Conservation (phyloP, 2,329 filamentous ascomycete genomes). For the Cercospora sp. region DNA sequence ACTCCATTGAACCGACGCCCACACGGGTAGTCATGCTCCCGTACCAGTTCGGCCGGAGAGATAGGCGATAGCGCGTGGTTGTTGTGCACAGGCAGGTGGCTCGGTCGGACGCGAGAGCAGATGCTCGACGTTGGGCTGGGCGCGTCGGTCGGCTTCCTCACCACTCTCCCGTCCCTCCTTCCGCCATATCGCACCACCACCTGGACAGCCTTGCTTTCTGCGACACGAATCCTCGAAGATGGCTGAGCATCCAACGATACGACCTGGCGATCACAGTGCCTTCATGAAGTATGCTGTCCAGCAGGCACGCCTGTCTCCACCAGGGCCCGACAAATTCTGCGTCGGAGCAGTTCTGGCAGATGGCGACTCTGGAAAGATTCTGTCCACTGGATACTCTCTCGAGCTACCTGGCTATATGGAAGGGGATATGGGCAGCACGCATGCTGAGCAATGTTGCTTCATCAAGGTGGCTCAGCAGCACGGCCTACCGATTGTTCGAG, state of each 20-base stretch:
- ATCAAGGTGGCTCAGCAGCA: too few relatives aligned
- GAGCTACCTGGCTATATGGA: background rate
- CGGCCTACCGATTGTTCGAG: too few relatives aligned
- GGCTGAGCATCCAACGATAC: background rate
- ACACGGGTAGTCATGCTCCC: background rate
- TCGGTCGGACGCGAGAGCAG: background rate
- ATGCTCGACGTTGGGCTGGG: background rate
- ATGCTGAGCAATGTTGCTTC: too few relatives aligned
- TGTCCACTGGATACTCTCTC: background rate
- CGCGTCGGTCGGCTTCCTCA: background rate
- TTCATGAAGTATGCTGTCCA: background rate
- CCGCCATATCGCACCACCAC: background rate
- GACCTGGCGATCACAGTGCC: background rate
- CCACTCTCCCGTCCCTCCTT: background rate
- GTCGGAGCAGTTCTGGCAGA: background rate
- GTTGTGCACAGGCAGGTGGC: background rate
- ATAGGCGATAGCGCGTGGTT: background rate
- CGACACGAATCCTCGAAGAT: background rate
- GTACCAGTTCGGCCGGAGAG: background rate
- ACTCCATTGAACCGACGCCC: background rate
- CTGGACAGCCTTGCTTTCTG: background rate
- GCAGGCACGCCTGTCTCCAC: background rate
- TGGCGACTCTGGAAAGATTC: background rate
- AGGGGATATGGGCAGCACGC: background rate
- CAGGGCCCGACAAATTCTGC: background rate